Evolutionary conservation across 176 grass and related monocot species (phyloP), one percentile per base, ranked within the genome.

Genomic region (Zoysia japonica): DNA sequence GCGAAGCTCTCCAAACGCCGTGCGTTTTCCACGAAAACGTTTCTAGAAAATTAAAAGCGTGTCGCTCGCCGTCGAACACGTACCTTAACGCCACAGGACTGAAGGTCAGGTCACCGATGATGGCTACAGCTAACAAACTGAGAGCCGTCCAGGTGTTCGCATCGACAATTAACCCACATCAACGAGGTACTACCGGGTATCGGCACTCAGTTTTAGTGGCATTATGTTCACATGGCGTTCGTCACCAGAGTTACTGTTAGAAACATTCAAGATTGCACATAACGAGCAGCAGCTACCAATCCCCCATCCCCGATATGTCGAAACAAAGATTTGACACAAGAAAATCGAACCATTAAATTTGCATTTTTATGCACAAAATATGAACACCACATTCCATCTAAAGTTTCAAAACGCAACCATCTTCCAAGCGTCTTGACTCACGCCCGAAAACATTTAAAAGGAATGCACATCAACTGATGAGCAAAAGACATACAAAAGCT

Each of bases 401-500:
- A 53, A 52, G 55, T 78, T 45, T 9, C 66, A 19, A 64, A 67
- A 66, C 36, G 47, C 77, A 28, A 51, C 71, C 59, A 53, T 28
- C 61, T 0, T 60, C 12, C 51, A 13, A 67, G 66, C 47, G 59
- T 19, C 11, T 43, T 44, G 41, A 60, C 20, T 54, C 68, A 62
- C 44, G 45, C 2, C 5, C 1, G 10, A 12, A 67, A 64, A 69
- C 62, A 14, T 52, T 55, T 56, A 14, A 65, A 76, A 71, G 41
- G 70, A 80, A 77, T 52, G 60, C 67, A 85, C 51, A 85, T 4
- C 50, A 89, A 82, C 72, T 47, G 78, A 82, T 82, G 72, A 48
- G 67, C 49, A 65, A 68, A 41, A 79, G 11, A 16, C 5, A 77
- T 47, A 36, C 2, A 16, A 67, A 70, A 61, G 17, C 61, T 75